Conservation (phyloP, 73 alveolate species). For the Symbiodinium natans region DNA sequence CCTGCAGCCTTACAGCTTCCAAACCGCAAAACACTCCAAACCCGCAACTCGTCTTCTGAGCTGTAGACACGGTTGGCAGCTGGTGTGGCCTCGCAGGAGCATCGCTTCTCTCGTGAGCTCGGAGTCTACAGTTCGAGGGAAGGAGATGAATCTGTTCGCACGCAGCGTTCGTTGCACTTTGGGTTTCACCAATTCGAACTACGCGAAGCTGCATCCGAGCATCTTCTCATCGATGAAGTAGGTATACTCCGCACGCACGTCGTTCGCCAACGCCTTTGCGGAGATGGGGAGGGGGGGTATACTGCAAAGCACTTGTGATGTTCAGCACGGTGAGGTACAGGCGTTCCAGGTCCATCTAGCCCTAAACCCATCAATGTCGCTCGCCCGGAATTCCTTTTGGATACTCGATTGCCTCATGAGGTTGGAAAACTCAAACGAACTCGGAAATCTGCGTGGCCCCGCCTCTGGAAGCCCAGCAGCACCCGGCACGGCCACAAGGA, state of each 20-base stretch:
- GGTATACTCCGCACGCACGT: slow-evolving; percentile 79
- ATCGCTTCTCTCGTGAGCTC: too few relatives aligned
- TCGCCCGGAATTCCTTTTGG: too few relatives aligned
- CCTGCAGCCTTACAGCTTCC: too few relatives aligned
- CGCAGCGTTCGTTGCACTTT: too few relatives aligned
- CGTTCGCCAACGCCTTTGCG: slow-evolving; percentile 44
- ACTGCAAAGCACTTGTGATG: neutral
- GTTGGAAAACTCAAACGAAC: neutral
- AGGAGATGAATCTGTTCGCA: too few relatives aligned
- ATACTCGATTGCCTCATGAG: neutral
- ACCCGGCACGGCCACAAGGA: slow-evolving; percentile 50
- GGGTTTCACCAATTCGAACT: too few relatives aligned
- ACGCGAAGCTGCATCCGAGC: neutral
- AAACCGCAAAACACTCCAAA: too few relatives aligned
- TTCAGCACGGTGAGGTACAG: neutral
- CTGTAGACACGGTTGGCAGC: slow-evolving; percentile 4
- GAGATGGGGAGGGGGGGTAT: neutral
- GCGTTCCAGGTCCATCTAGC: too few relatives aligned
- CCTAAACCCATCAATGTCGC: too few relatives aligned
- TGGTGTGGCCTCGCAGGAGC: neutral
- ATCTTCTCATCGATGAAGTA: slow-evolving; percentile 78
- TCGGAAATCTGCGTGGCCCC: neutral
- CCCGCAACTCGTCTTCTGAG: too few relatives aligned
- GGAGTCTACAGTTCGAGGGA: too few relatives aligned
- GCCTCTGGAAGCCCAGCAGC: slow-evolving; percentile 84